Base-by-base conservation (phyloP, 1,139 yeast genomes). In the Pichia sp. region DNA sequence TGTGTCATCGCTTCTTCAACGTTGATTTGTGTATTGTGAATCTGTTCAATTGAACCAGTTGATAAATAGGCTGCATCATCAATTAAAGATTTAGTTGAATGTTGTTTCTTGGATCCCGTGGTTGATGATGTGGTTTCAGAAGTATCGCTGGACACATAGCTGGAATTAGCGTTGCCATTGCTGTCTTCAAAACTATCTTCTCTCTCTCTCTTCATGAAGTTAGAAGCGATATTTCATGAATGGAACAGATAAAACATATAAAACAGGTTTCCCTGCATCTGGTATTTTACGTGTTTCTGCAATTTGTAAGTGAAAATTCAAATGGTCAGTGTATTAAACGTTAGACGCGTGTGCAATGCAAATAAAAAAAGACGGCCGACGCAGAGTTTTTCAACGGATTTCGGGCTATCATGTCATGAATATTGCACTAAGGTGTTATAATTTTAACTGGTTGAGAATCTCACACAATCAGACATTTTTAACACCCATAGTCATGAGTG, bases 1-100 rank as follows among this genome's bases (percentile, higher is more conserved):
- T 66, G 67, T 2, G 70, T 62, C 54, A 63, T 62, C 50, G 59
- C 61, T 25, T 59, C 54, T n/a, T 56, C 55, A 34, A 65, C 64
- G 51, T 63, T 60, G 10, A 62, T 52, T 38, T 60, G 60, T 10
- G 61, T 52, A 42, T 55, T 56, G 10, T 46, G 33, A 3, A 55
- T 19, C 43, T 30, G 25, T n/a, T 45, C 39, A 11, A 51, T 22
- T 8, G 38, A 28, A 16, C 18, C 27, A 27, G 38, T 31, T 4
- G 46, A 34, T 5, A 19, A 19, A n/a, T 41, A 29, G 18, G 42
- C 18, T 16, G 22, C 13, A 6, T 45, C 42, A 22, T 39, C 49
- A 30, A 43, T 38, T 18, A 22, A 14, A 3, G 44, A 13, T 14
- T 10, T 39, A 10, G 28, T 7, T 36, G 9, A 18, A 36, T 36